phyloP scores from a whole-genome alignment of 352 stramenopile genomes.

The Pythium pyrilobum region DNA sequence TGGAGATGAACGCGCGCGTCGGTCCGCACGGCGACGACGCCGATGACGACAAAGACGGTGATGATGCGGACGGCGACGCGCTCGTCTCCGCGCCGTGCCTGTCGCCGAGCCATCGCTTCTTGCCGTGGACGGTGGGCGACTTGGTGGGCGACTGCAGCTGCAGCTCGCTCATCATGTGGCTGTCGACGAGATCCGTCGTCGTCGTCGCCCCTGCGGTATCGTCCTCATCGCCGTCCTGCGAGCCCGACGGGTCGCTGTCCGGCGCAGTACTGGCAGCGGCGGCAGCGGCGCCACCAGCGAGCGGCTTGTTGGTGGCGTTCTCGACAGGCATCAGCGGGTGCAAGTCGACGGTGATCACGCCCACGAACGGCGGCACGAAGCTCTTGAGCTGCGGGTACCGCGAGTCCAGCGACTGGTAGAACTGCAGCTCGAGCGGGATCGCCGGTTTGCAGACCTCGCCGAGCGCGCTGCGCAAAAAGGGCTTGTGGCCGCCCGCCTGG shows the following conservation, averaged over 20 bases:
- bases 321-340: constrained; percentile 6
- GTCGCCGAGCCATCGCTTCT: constrained; percentile 15
- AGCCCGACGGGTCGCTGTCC: neutral
- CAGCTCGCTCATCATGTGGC: neutral
- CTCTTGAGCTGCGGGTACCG: constrained; percentile 50
- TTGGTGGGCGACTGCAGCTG: constrained; percentile 2
- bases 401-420: constrained; percentile 56
- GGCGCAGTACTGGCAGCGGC: too few species aligned
- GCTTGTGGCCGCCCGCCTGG: constrained; percentile 74
- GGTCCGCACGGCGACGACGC: neutral
- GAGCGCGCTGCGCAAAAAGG: constrained; percentile 49
- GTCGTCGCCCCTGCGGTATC: neutral
- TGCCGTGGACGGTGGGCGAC: neutral
- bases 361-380: constrained; percentile 66
- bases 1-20: constrained; percentile 5
- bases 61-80: neutral
- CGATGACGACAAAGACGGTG: too few species aligned
- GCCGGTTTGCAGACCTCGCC: constrained; percentile 77
- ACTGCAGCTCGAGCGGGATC: constrained; percentile 65
- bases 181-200: neutral
- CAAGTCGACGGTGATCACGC: constrained; percentile 57
- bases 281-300: too few species aligned
- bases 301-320: neutral
- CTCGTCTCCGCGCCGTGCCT: neutral
- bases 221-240: neutral